These are phyloP conservation scores for Mycoemilia scoparia DNA, from an alignment of 192 early-diverging fungal genomes.

Conservation along the genomic window DNA sequence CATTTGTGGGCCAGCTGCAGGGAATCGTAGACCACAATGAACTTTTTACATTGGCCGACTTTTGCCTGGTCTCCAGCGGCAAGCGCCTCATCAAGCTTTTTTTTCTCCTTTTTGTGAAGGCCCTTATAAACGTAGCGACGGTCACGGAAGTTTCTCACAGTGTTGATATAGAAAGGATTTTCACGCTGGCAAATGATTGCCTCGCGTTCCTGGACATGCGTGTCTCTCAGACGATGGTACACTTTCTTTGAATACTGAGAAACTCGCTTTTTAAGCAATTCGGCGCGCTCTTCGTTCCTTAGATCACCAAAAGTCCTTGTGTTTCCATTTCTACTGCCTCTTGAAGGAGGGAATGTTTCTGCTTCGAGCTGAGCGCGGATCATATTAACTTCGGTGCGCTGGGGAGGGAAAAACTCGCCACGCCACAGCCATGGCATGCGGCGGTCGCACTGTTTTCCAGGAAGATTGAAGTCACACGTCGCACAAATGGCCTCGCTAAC, in stretches of 20 bases:
- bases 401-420: conserved; percentile 86
- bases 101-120: conserved; percentile 80
- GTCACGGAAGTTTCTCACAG: conserved; percentile 90
- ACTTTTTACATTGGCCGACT: conserved; percentile 70
- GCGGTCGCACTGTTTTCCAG: conserved; percentile 76
- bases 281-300: conserved; percentile 41
- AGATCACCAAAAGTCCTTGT: conserved; percentile 49
- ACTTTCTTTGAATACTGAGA: conserved; percentile 76
- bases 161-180: conserved; percentile 95
- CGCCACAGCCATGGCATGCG: conserved; percentile 96
- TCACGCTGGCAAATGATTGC: conserved; percentile 93
- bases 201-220: conserved; percentile 62
- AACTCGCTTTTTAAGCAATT: conserved; percentile 58
- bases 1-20: conserved; percentile 97
- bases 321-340: conserved; percentile 19
- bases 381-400: conserved; percentile 79
- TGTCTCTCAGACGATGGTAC: conserved; percentile 67
- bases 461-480: conserved; percentile 79
- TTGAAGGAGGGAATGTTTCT: conserved; percentile 57
- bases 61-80: conserved; percentile 41
- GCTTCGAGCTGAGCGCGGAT: conserved; percentile 66
- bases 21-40: conserved; percentile 92
- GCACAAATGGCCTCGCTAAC: conserved; percentile 76
- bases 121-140: conserved; percentile 96
- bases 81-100: conserved; percentile 53